Percentiles rank a stretch among this genome's conserved stretches.
Conservation (phyloP, 176 grass and related monocot genomes). For the Stipa capillata region DNA sequence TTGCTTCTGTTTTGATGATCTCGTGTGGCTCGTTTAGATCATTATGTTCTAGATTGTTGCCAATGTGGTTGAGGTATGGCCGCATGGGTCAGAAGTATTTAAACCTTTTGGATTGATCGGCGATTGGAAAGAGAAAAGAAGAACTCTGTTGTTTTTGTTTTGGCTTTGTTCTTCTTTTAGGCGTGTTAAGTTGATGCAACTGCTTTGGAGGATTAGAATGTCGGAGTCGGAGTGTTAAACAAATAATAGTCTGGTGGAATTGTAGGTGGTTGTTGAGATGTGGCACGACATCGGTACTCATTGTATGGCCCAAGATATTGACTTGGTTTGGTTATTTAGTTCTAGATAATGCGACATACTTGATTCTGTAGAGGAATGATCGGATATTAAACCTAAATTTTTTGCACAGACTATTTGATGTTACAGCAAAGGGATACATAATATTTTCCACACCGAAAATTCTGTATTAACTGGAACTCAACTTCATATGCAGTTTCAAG, state of each 20-base stretch:
- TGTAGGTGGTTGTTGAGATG: slow-evolving; percentile 2
- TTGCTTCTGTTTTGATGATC: not conserved
- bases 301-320: not conserved
- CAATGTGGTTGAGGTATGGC: not conserved
- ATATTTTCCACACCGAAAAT: not conserved
- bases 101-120: slow-evolving; percentile 1
- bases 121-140: not conserved
- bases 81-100: not conserved
- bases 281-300: not conserved
- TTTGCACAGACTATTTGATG: not conserved
- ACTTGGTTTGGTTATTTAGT: slow-evolving; percentile 4
- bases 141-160: not conserved
- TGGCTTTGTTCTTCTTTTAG: not conserved
- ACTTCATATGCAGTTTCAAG: slow-evolving; percentile 49
- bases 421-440: not conserved
- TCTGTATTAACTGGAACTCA: not conserved
- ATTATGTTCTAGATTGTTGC: not conserved
- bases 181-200: not conserved
- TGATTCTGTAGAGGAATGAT: not conserved
- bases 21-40: not conserved
- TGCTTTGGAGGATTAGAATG: not conserved
- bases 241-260: not conserved
- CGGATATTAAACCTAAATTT: not conserved
- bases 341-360: not conserved
- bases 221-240: not conserved